Conservation (phyloP, 179 eudicot species). For the Vitellaria paradoxa region DNA sequence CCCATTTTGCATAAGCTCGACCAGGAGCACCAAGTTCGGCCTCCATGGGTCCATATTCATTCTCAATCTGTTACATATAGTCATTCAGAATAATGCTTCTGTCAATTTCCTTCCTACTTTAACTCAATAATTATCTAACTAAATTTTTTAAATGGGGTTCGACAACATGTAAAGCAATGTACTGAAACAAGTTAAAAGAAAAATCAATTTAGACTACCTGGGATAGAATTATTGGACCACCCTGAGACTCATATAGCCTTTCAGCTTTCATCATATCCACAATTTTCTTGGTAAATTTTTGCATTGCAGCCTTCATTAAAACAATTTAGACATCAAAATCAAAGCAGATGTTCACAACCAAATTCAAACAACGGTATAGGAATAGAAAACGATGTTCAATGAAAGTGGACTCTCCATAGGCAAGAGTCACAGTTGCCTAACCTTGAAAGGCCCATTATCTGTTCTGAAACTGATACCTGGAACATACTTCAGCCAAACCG, state of each 20-base stretch:
- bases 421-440: slow-evolving; percentile 20
- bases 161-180: background rate
- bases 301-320: slow-evolving; percentile 64
- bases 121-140: background rate
- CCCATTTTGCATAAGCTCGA: slow-evolving; percentile 67
- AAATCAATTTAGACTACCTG: slow-evolving; percentile 44
- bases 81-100: background rate
- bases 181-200: slow-evolving; percentile 4
- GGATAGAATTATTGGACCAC: slow-evolving; percentile 79
- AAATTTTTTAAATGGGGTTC: background rate
- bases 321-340: background rate
- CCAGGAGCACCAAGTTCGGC: slow-evolving; percentile 68
- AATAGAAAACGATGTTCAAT: background rate
- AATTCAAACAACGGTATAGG: background rate
- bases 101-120: background rate
- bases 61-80: slow-evolving; percentile 60
- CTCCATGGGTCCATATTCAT: slow-evolving; percentile 80
- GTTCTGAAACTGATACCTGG: slow-evolving; percentile 90
- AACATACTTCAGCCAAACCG: slow-evolving; percentile 89
- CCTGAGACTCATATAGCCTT: slow-evolving; percentile 63
- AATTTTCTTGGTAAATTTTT: slow-evolving; percentile 69
- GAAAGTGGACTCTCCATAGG: background rate
- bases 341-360: background rate
- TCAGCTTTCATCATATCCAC: slow-evolving; percentile 79
- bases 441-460: slow-evolving; percentile 88